Conservation (phyloP, 805 yeast genomes). For the Ogataea kodamae region DNA sequence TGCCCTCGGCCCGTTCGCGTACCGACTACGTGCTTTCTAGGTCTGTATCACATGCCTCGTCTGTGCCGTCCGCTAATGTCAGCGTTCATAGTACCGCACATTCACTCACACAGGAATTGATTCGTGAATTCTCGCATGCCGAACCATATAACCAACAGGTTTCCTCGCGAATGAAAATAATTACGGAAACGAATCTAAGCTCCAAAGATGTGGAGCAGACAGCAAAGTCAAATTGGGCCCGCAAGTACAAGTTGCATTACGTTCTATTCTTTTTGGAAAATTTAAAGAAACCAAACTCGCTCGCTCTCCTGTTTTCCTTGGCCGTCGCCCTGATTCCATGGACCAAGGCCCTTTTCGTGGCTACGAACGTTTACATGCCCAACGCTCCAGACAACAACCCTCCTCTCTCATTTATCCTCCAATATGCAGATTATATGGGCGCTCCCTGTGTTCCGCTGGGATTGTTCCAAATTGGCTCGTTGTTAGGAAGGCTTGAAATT, state of each 20-base stretch:
- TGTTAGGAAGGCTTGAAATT: conserved; percentile 48
- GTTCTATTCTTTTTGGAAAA: conserved; percentile 39
- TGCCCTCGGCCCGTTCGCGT: conserved; percentile 32
- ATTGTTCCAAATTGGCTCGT: conserved; percentile 49
- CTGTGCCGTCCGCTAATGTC: conserved; percentile 3
- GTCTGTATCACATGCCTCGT: conserved; percentile 4
- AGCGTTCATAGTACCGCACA: conserved; percentile 15
- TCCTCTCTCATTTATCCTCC: conserved; percentile 51
- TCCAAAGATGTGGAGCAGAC: conserved; percentile 25
- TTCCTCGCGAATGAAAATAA: conserved; percentile 29
- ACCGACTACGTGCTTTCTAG: conserved; percentile 4
- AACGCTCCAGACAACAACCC: conserved; percentile 49
- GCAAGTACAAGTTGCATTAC: conserved; percentile 29
- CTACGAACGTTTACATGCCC: conserved; percentile 29
- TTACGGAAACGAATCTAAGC: conserved; percentile 34
- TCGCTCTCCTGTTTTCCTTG: conserved; percentile 43
- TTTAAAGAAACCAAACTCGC: conserved; percentile 46
- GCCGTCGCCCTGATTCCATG: conserved; percentile 55
- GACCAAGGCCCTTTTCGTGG: conserved; percentile 43
- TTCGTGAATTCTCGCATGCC: conserved; percentile 34
- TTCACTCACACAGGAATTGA: conserved; percentile 29
- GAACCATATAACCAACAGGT: conserved; percentile 33
- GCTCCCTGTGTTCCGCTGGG: conserved; percentile 56
- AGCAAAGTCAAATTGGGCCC: conserved; percentile 26
- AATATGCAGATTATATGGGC: conserved; percentile 47